Evolutionary conservation across 2,329 filamentous ascomycete species (phyloP).

Genomic region (Diplocarpon rosae): DNA sequence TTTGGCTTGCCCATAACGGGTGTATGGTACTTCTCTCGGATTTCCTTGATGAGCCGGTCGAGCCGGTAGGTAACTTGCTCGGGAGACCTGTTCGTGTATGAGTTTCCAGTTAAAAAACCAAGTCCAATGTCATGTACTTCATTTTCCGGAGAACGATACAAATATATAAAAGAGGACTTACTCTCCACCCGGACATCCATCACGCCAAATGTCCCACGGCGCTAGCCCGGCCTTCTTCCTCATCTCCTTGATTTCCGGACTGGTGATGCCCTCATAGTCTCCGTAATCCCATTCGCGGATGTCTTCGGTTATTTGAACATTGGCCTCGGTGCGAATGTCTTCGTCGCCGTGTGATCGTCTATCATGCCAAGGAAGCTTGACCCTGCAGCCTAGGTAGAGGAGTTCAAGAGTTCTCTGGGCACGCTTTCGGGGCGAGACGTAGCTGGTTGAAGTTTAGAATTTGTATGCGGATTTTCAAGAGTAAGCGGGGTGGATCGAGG

Average conservation of each 20-base stretch:
- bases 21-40: constrained; percentile 50
- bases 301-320: constrained; percentile 56
- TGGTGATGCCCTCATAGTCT: constrained; percentile 74
- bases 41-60: constrained; percentile 65
- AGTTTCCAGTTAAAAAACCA: not conserved
- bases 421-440: constrained; percentile 76
- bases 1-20: constrained; percentile 46
- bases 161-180: constrained; percentile 33
- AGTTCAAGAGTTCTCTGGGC: constrained; percentile 87
- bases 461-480: not conserved
- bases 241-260: constrained; percentile 50
- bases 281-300: constrained; percentile 71
- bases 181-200: constrained; percentile 80
- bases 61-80: constrained; percentile 61
- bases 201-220: constrained; percentile 79
- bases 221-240: constrained; percentile 44
- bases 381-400: constrained; percentile 60
- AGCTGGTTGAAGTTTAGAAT: constrained; percentile 34
- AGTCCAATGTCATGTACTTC: no score
- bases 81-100: constrained; percentile 28
- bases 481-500: not conserved
- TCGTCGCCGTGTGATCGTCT: constrained; percentile 32
- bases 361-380: constrained; percentile 58
- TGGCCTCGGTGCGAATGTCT: constrained; percentile 42
- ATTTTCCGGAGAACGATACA: no score